Percentiles rank a stretch among this genome's conserved stretches.
Evolutionary conservation across 2,329 filamentous ascomycete species (phyloP).

Genomic region (Cladosporium sp.): DNA sequence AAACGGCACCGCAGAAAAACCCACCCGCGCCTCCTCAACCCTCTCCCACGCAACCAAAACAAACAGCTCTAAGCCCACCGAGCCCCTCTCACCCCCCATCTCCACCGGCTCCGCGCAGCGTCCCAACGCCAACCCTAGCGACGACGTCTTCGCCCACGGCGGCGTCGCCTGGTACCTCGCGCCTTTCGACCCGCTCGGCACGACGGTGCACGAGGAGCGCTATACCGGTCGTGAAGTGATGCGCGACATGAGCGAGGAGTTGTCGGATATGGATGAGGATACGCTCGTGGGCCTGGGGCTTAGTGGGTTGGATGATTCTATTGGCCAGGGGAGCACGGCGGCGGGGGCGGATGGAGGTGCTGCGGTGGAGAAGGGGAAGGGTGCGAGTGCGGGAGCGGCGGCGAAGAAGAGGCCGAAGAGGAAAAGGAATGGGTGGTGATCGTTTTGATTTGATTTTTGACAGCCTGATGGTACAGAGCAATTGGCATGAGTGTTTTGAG

Average conservation of each 20-base stretch:
- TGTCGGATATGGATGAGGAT: conserved; percentile 89
- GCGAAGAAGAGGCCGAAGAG: conserved; percentile 9
- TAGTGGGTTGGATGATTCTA: conserved; percentile 5
- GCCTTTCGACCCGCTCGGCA: conserved; percentile 71
- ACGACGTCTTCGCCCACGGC: conserved; percentile 51
- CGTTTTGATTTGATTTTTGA: background rate
- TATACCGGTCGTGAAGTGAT: conserved; percentile 68
- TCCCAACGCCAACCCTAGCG: conserved; percentile 23
- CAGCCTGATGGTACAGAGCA: background rate
- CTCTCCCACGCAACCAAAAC: conserved; percentile 13
- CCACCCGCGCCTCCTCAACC: conserved; percentile 19
- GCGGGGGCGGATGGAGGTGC: background rate
- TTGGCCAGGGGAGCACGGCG: background rate
- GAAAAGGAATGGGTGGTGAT: conserved; percentile 5
- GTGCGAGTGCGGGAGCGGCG: background rate
- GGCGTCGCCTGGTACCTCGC: conserved; percentile 86
- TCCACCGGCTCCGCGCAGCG: conserved; percentile 37
- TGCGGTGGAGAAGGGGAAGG: background rate
- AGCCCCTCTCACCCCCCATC: conserved; percentile 31
- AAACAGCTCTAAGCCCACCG: conserved; percentile 20
- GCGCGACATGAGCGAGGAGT: conserved; percentile 64
- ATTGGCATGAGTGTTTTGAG: background rate
- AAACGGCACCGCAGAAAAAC: conserved; percentile 10
- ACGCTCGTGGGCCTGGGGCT: conserved; percentile 59
- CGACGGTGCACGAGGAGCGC: conserved; percentile 69